Evolutionary conservation across 345 rosid genomes (phyloP), one percentile per base, ranked within the genome.

Genomic region (Aegle marmelos): DNA sequence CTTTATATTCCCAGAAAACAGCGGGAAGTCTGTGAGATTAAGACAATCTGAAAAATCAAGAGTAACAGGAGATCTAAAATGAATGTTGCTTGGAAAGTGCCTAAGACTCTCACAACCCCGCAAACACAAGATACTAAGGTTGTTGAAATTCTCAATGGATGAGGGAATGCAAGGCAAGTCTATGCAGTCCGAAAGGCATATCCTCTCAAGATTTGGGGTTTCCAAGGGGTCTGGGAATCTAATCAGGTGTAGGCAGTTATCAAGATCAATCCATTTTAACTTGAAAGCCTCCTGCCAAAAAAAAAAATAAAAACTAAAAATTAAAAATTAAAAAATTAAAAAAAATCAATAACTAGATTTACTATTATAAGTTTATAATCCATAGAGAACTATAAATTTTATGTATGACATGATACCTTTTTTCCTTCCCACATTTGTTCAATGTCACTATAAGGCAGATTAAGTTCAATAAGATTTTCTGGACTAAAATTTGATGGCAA

Each of bases 11-110:
- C 45, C 41, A 1, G 69, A 65, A 34, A 65, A 33, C 45, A 5
- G 25, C 22, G 78, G 72, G 50, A 63, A 64, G 19, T 64, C 33
- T 19, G 57, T 53, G 30, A 75, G 30, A 7, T 75, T 75, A 62
- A 50, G 50, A 57, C 78, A 75, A 17, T 57, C 45, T 13, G 25
- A 30, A 33, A 53, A 22, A 76, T 16, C 30, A 25, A 80, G 72
- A 7, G 13, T 39, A 22, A 58, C 1, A 0, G 61, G 4, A 8
- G 61, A 62, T 11, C 36, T 62, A 16, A 62, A 28, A 62, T 28
- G 22, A 28, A 62, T 28, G 9, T 28, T 13, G 22, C 3, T 5
- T 63, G 39, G 68, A 63, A 63, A 63, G 39, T 0, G 2, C 19
- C n/a, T 63, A 63, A 63, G 39, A 63, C 39, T 63, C 3, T 16